Base-by-base conservation (phyloP, 129 eudicot genomes). In the Flaveria robusta region DNA sequence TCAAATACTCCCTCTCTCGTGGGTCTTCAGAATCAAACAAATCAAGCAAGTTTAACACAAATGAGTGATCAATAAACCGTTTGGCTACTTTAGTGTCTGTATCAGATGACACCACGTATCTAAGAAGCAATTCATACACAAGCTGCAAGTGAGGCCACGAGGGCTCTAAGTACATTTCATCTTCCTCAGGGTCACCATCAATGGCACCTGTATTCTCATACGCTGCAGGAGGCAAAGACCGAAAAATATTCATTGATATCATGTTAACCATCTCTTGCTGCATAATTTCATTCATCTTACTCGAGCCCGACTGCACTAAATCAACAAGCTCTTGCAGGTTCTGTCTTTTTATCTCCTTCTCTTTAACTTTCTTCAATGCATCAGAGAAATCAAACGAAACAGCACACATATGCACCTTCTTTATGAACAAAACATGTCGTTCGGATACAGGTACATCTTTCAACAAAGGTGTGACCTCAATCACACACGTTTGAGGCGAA, bases 321-420 rank as follows among this genome's bases (percentile, higher is more conserved):
- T 89, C 95, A 63, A 86, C 79, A 26, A 89, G 84, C 66, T 89
- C 95, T 4, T 77, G 65, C 9, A 86, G 82, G 51, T 87, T 86
- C 51, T 89, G 95, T 74, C 95, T 24, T 72, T 89, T 89, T 55
- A 89, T 86, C 86, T 89, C 95, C 79, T 86, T 89, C 80, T 89
- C 95, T 1, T 85, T 81, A 9, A 80, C 86, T 27, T 62, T 81
- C 75, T 84, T 86, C 83, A 82, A 72, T 0, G 80, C 63, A 39
- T 89, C 91, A 26, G 85, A 72, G 42, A 89, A 89, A 72, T 89
- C 91, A 71, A 89, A 89, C 14, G 77, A 51, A 72, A 74, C 66
- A 15, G 87, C 82, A 78, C 95, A 89, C 60, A 84, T 83, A 41
- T 72, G 82, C 47, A 86, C 84, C 72, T 89, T 89, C 23, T 65